Evolutionary conservation across 2,329 filamentous ascomycete genomes (phyloP).

Genomic region (Graphiopsis chlorocephala): DNA sequence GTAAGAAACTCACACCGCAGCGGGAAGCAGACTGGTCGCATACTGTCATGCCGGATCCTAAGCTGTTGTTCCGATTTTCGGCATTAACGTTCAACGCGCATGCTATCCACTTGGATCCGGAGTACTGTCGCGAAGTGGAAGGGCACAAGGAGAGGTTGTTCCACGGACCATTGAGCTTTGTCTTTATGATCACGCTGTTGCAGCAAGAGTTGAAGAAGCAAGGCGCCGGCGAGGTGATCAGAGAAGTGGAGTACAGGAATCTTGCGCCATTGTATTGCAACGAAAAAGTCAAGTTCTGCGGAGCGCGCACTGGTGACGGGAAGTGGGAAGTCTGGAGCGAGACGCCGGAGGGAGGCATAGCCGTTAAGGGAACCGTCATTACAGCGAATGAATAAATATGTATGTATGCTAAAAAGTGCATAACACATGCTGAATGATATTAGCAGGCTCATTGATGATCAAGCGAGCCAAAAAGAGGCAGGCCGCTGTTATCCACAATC

Average conservation of each 20-base stretch:
- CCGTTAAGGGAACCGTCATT: conserved; percentile 44
- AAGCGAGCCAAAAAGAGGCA: neutral
- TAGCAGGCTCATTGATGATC: neutral
- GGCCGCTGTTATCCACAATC: neutral
- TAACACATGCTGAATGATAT: neutral
- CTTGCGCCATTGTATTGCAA: conserved; percentile 74
- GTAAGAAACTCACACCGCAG: conserved; percentile 43
- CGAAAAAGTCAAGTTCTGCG: conserved; percentile 69
- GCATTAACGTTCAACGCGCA: conserved; percentile 92
- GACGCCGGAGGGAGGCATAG: conserved; percentile 41
- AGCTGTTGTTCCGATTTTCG: conserved; percentile 84
- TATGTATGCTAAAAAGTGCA: neutral
- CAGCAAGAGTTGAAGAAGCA: conserved; percentile 49
- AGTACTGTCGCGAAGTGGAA: conserved; percentile 68
- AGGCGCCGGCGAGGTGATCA: conserved; percentile 43
- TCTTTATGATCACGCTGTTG: conserved; percentile 70
- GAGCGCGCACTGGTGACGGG: conserved; percentile 48
- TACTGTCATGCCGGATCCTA: conserved; percentile 62
- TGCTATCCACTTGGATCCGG: conserved; percentile 76
- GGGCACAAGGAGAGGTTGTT: conserved; percentile 74
- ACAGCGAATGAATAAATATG: conserved; percentile 21
- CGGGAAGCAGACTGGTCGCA: conserved; percentile 55
- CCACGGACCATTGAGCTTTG: conserved; percentile 79
- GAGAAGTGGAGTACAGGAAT: conserved; percentile 73
- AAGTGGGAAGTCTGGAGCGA: conserved; percentile 43